Evolutionary conservation across 495 filamentous ascomycete genomes (phyloP).

Genomic region (Oidiodendron maius): DNA sequence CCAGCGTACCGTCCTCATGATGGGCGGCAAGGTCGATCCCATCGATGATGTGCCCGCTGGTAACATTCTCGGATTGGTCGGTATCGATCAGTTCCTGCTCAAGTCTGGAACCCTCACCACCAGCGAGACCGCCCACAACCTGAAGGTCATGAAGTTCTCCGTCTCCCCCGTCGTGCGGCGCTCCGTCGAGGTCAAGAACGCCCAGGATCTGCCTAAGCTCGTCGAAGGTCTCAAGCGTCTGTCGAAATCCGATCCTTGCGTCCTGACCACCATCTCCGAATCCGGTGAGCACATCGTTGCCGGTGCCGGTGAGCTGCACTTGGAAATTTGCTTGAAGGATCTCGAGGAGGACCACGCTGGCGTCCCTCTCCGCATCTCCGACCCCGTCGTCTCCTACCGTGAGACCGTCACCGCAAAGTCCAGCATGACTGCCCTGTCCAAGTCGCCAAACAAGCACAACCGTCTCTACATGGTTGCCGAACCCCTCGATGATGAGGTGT

Average conservation of each 20-base stretch:
- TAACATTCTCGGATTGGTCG: slow-evolving; percentile 98
- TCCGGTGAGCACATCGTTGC: slow-evolving; percentile 98
- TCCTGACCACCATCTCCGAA: slow-evolving; percentile 79
- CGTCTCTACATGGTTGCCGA: slow-evolving; percentile 91
- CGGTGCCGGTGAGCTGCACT: slow-evolving; percentile 97
- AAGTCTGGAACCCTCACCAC: slow-evolving; percentile 99
- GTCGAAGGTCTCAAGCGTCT: slow-evolving; percentile 99
- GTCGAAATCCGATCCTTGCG: slow-evolving; percentile 99
- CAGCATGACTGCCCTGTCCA: slow-evolving; percentile 94
- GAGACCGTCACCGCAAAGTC: slow-evolving; percentile 81
- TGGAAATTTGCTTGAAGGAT: slow-evolving; percentile 99
- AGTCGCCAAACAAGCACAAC: slow-evolving; percentile 99
- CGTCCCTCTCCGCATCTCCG: slow-evolving; percentile 92
- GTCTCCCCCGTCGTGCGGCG: slow-evolving; percentile 98
- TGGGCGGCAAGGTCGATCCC: slow-evolving; percentile 98
- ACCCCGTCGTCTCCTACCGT: slow-evolving; percentile 96
- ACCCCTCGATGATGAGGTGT: slow-evolving; percentile 86
- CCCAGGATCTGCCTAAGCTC: slow-evolving; percentile 98
- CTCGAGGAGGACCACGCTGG: slow-evolving; percentile 99
- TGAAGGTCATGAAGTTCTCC: slow-evolving; percentile 99
- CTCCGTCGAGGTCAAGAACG: slow-evolving; percentile 99
- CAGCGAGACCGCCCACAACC: slow-evolving; percentile 95
- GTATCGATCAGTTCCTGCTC: slow-evolving; percentile 99
- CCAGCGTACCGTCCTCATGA: slow-evolving; percentile 99
- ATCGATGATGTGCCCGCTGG: slow-evolving; percentile 98